Evolutionary conservation across 495 filamentous ascomycete genomes (phyloP), one percentile per base, ranked within the genome.

Genomic region (Aspergillus heteromorphus): DNA sequence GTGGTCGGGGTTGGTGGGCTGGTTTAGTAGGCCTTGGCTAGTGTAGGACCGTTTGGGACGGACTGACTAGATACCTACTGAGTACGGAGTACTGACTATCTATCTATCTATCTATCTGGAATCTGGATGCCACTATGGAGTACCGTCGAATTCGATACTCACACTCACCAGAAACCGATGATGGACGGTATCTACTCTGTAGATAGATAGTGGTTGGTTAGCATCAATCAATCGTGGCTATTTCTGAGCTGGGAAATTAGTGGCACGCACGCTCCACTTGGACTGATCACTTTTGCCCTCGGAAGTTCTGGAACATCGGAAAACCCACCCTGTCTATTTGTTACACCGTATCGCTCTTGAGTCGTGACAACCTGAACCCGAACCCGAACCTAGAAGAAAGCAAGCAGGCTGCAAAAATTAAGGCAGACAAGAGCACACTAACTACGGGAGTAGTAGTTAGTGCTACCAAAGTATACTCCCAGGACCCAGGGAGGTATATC

Each of bases 241-340:
- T 47, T 47, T 47, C 43, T 47, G 43, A 29, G 43, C 42, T 45
- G 42, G 18, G 19, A 23, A 25, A 23, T 2, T 29, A 56, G 40
- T 50, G 19, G n/a, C 48, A 50, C 47, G 31, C 36, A 30, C 47
- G 40, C 54, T 56, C 54, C 54, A 56, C 54, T 36, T 34, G 8
- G 30, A 41, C 25, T 47, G 16, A 16, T 36, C 41, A 51, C 48
- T 19, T 19, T 48, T 25, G 17, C 31, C 53, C 9, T 16, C 45
- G 20, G 45, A 36, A 53, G 29, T 58, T 57, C 49, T 58, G 56
- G 56, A 58, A 58, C 56, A 45, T 40, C 45, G 14, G 19, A 18
- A 18, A 49, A 48, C 25, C 50, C 45, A 49, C 50, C 18, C 5
- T 45, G 40, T 34, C 29, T 49, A 53, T 43, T 49, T 53, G 45